Percentiles rank a stretch among this genome's conserved stretches.
Conservation (phyloP, 2,329 filamentous ascomycete genomes). For the Phaeosphaeriaceae sp. region DNA sequence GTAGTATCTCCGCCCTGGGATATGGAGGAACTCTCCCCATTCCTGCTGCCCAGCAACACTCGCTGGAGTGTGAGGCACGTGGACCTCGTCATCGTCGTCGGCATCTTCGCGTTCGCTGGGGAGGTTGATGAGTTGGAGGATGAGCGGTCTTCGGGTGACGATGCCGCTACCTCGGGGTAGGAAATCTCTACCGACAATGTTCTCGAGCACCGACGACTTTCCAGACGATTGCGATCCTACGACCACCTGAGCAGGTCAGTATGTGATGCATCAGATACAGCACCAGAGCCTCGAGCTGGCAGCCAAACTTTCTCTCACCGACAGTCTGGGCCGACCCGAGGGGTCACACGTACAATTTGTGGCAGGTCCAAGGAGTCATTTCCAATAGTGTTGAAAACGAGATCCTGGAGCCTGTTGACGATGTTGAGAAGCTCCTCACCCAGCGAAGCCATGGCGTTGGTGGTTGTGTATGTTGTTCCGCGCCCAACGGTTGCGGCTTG, state of each 20-base stretch:
- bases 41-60: slow-evolving; percentile 71
- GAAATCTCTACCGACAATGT: slow-evolving; percentile 98
- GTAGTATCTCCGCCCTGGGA: slow-evolving; percentile 85
- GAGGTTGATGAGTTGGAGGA: slow-evolving; percentile 98
- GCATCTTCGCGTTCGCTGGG: slow-evolving; percentile 75
- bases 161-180: slow-evolving; percentile 95
- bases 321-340: slow-evolving; percentile 13
- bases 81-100: slow-evolving; percentile 67
- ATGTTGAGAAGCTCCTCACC: slow-evolving; percentile 94
- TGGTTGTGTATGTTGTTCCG: slow-evolving; percentile 21
- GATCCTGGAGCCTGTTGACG: slow-evolving; percentile 97
- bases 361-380: slow-evolving; percentile 97
- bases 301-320: slow-evolving; percentile 14
- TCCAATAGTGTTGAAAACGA: slow-evolving; percentile 99
- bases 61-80: slow-evolving; percentile 78
- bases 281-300: slow-evolving; percentile 2
- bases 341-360: slow-evolving; percentile 89
- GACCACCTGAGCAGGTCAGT: slow-evolving; percentile 73
- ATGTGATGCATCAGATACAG: neutral
- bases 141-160: slow-evolving; percentile 90
- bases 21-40: slow-evolving; percentile 97
- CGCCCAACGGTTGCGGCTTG: slow-evolving; percentile 30
- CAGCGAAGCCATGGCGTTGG: slow-evolving; percentile 79
- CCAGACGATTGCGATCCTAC: slow-evolving; percentile 98
- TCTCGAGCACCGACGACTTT: slow-evolving; percentile 98